A percentile compares a stretch with the other conserved stretches of the same genome.
Evolutionary conservation across 192 early-diverging fungal genomes (phyloP).

Genomic region (Linnemannia schmuckeri): DNA sequence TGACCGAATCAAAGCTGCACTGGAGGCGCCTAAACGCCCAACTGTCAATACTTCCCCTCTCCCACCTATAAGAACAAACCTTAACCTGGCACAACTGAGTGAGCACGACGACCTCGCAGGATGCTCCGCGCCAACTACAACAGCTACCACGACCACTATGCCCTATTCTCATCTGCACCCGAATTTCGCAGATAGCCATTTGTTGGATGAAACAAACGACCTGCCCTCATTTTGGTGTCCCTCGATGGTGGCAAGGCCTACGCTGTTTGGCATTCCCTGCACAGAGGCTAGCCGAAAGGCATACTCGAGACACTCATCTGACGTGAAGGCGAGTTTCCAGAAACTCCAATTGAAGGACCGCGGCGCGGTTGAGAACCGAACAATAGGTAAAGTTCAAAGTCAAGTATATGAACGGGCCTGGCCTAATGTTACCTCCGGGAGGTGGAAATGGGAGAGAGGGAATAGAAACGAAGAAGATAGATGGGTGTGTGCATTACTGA

Average conservation of each 20-base stretch:
- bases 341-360: conserved; percentile 31
- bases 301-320: conserved; percentile 30
- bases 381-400: conserved; percentile 35
- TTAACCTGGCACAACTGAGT: not conserved
- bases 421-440: not conserved
- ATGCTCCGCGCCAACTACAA: not conserved
- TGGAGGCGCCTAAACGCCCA: conserved; percentile 29
- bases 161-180: not conserved
- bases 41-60: conserved; percentile 25
- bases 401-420: not conserved
- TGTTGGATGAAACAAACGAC: not conserved
- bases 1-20: conserved; percentile 41
- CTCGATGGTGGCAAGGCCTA: not conserved
- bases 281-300: conserved; percentile 25
- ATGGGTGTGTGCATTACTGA: not conserved
- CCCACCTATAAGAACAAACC: not conserved
- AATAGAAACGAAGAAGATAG: not conserved
- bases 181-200: not conserved
- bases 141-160: not conserved
- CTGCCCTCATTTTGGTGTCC: not conserved
- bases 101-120: not conserved
- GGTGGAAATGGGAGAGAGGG: not conserved
- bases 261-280: conserved; percentile 40
- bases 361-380: conserved; percentile 38
- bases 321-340: conserved; percentile 23